Evolutionary conservation across 139 green algal species (phyloP).

Genomic region (Picochlorum sp.): DNA sequence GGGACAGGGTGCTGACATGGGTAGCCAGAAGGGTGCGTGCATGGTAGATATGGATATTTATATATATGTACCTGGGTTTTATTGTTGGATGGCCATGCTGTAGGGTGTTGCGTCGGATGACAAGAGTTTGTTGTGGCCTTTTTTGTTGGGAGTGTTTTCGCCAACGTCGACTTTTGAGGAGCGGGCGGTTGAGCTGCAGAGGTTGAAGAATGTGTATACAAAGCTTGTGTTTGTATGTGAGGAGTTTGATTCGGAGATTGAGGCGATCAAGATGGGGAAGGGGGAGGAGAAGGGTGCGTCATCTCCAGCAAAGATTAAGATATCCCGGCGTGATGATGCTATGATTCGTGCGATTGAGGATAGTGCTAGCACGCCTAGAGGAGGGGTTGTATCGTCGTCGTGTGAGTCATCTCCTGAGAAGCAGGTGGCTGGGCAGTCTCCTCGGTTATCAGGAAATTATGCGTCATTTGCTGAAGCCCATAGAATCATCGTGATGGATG

Average conservation of each 20-base stretch:
- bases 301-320: background rate
- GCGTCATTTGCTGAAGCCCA: constrained; percentile 56
- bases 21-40: constrained; percentile 24
- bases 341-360: background rate
- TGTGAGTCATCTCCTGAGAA: background rate
- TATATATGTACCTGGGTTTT: too few relatives aligned
- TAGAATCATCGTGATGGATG: constrained; percentile 63
- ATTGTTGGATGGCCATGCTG: background rate
- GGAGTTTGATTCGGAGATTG: constrained; percentile 24
- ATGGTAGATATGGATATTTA: background rate
- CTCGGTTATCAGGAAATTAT: constrained; percentile 38
- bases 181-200: constrained; percentile 9
- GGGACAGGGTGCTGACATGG: constrained; percentile 2
- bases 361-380: background rate
- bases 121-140: constrained; percentile 46
- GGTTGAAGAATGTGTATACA: constrained; percentile 25
- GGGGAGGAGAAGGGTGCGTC: background rate
- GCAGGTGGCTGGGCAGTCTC: constrained; percentile 7
- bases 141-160: constrained; percentile 46
- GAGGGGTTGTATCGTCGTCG: background rate
- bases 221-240: constrained; percentile 44
- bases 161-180: constrained; percentile 10
- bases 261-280: constrained; percentile 4
- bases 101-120: constrained; percentile 33
- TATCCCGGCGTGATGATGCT: background rate